Evolutionary conservation across 2,329 filamentous ascomycete genomes (phyloP).

Genomic region (Coniosporium tulheliwenetii): DNA sequence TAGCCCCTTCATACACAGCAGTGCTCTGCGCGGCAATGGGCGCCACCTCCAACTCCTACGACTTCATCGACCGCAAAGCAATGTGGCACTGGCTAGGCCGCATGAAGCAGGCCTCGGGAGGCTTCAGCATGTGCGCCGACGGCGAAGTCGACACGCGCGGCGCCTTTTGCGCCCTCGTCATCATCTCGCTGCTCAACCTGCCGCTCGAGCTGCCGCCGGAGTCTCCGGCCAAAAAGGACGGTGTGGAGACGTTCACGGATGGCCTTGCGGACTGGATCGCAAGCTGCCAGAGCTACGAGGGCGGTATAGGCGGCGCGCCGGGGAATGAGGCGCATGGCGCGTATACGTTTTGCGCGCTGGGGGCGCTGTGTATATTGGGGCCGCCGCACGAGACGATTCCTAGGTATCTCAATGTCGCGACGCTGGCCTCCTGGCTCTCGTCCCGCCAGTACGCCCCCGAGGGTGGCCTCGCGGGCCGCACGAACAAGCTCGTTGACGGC

Average conservation of each 20-base stretch:
- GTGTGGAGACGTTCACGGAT: conserved; percentile 51
- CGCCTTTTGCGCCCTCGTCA: conserved; percentile 78
- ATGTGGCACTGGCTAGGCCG: conserved; percentile 86
- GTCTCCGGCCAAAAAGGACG: conserved; percentile 49
- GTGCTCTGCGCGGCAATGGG: conserved; percentile 66
- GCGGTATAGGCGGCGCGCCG: conserved; percentile 75
- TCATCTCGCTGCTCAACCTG: conserved; percentile 69
- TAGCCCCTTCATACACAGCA: conserved; percentile 77
- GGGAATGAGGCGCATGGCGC: conserved; percentile 88
- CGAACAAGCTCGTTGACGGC: conserved; percentile 94
- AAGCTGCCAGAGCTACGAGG: conserved; percentile 85
- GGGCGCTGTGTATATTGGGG: conserved; percentile 73
- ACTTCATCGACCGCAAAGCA: conserved; percentile 60
- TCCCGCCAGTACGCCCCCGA: conserved; percentile 81
- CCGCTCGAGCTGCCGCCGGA: conserved; percentile 64
- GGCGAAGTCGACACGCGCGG: conserved; percentile 91
- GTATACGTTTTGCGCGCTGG: conserved; percentile 89
- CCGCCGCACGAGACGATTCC: conserved; percentile 59
- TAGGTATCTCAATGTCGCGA: conserved; percentile 58
- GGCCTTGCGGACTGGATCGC: conserved; percentile 67
- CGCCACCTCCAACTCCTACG: conserved; percentile 57
- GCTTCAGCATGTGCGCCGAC: conserved; percentile 73
- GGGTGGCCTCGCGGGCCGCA: conserved; percentile 82
- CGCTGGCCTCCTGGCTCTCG: conserved; percentile 75
- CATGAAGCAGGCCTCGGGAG: conserved; percentile 75